Evolutionary conservation across 805 yeast genomes (phyloP), one percentile per base, ranked within the genome.

Genomic region (Dipodascopsis uninucleata): DNA sequence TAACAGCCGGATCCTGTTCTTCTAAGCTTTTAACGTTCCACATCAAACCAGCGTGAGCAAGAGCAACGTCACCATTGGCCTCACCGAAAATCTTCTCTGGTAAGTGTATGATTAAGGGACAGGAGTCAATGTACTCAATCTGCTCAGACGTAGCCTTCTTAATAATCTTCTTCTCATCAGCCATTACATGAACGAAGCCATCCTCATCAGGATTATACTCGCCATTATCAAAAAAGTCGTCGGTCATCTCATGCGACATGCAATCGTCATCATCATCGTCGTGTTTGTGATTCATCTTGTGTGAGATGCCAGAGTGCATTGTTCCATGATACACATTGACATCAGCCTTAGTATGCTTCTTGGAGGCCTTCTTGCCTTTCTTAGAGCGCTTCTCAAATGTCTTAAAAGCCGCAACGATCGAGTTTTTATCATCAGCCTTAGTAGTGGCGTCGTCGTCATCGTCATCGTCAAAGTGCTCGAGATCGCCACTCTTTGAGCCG

Each of bases 11-110:
- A 39, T 71, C 69, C 64, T 82, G 90, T 20, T 75, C 75, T 35
- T 72, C 68, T 23, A 81, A 66, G 8, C 60, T 56, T 10, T 63
- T 59, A 40, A 75, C 62, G 58, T 77, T 76, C 82, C 94, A 85
- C 49, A 81, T 61, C 39, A 88, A 67, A 0, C 96, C 96, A 1
- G 83, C 96, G 64, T 88, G 96, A 6, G 80, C 89, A 1, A 86
- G 94, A 8, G 81, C 70, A 21, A 76, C 72, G 45, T 65, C 53
- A 46, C 61, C 60, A 18, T 65, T 61, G 4, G 59, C 57, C 26
- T 65, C 67, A 18, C 49, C 50, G 28, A 56, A 48, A 5, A 71
- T 18, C 17, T 81, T 78, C 6, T 71, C 71, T 1, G 93, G 93
- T 26, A 86, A 56, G 44, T 69, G 66, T 55, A 77, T 66, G 17